Conservation (phyloP, 192 early-diverging fungal species). For the Helicostylum pulchrum region DNA sequence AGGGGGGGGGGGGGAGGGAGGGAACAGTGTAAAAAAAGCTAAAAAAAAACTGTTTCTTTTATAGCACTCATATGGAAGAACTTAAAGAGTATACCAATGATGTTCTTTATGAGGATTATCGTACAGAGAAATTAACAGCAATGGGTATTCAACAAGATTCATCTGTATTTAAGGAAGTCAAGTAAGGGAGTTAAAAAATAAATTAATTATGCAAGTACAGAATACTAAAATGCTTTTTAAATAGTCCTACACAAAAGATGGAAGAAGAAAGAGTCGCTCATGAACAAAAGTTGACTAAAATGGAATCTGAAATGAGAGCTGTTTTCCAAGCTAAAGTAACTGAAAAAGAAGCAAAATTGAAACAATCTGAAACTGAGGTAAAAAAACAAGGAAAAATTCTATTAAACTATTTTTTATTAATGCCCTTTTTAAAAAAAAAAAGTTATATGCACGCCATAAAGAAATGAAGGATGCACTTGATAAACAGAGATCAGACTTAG, state of each 20-base stretch:
- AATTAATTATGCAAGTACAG: constrained; percentile 26
- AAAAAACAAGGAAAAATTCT: too few relatives aligned
- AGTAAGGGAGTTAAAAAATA: constrained; percentile 21
- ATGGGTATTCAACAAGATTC: constrained; percentile 83
- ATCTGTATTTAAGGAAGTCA: constrained; percentile 77
- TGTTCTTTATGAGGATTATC: constrained; percentile 93
- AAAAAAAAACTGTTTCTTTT: not conserved
- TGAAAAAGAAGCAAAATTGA: constrained; percentile 97
- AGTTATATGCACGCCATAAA: constrained; percentile 91
- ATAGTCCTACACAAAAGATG: constrained; percentile 57
- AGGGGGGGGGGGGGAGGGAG: too few relatives aligned
- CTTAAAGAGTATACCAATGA: constrained; percentile 91
- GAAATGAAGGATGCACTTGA: constrained; percentile 98
- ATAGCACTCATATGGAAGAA: constrained; percentile 94
- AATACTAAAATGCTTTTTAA: constrained; percentile 15
- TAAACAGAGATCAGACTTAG: constrained; percentile 87
- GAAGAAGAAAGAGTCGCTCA: constrained; percentile 91
- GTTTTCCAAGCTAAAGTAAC: constrained; percentile 99
- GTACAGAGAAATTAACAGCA: constrained; percentile 87
- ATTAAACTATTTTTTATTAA: too few relatives aligned
- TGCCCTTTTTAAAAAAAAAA: not conserved
- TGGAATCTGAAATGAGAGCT: constrained; percentile 98
- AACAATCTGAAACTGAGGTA: constrained; percentile 90
- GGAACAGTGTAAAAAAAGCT: too few relatives aligned
- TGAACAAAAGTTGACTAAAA: constrained; percentile 94